phyloP scores from a whole-genome alignment of 75 land plant species.

The Larix kaempferi region DNA sequence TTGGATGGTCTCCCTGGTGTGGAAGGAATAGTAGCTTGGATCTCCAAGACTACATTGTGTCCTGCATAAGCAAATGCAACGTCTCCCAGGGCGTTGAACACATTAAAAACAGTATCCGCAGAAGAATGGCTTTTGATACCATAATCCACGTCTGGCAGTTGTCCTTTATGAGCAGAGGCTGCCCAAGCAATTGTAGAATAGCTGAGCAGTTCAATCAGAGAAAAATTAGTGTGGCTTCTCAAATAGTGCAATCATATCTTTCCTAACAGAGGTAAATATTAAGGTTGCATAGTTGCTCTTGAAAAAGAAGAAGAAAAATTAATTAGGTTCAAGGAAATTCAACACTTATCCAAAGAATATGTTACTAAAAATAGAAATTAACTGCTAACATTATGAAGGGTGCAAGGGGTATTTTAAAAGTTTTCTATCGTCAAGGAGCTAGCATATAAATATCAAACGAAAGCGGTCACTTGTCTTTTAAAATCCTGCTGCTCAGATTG shows the following conservation, averaged over 20 bases:
- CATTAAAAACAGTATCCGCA: conserved; percentile 26
- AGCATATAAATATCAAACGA: too few species aligned
- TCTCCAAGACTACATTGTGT: conserved; percentile 67
- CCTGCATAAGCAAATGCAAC: conserved; percentile 74
- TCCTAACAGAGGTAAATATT: too few species aligned
- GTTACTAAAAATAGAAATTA: background rate
- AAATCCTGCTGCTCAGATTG: too few species aligned
- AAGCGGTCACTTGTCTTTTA: too few species aligned
- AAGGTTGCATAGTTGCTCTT: too few species aligned
- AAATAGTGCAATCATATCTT: conserved; percentile 11
- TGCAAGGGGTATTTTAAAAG: too few species aligned
- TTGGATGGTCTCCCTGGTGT: conserved; percentile 54
- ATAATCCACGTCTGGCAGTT: conserved; percentile 16
- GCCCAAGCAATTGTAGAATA: conserved; percentile 65
- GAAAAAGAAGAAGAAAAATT: background rate
- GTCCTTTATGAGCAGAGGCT: conserved; percentile 30
- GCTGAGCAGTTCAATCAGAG: conserved; percentile 61
- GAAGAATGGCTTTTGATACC: conserved; percentile 5
- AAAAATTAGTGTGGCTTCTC: conserved; percentile 53
- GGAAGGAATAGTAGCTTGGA: conserved; percentile 71
- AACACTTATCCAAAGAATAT: too few species aligned
- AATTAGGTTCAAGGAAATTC: background rate
- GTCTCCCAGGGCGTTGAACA: conserved; percentile 51
- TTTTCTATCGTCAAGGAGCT: too few species aligned
- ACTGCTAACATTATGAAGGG: too few species aligned